Evolutionary conservation across 495 filamentous ascomycete species (phyloP), one percentile per base, ranked within the genome.

Genomic region (Aspergillus incahuasiensis): DNA sequence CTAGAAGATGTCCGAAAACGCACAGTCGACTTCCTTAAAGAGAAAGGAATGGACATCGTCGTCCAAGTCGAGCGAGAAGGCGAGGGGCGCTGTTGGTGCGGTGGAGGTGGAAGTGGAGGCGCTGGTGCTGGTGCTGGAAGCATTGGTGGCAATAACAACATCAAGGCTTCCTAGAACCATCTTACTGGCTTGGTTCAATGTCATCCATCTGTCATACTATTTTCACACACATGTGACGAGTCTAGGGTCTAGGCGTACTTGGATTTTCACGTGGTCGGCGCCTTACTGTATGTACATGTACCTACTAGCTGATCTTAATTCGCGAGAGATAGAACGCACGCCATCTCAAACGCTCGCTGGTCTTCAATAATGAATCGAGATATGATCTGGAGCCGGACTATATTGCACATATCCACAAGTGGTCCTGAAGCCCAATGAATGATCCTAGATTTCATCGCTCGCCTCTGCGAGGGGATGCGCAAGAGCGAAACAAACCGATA

Each of bases 11-110:
- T 92, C 38, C 79, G 88, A 38, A 80, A 86, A 52, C 75, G 89
- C 35, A 84, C 87, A 0, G 64, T 76, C 19, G 69, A 70, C 6
- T 82, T 74, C 58, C 71, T 95, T 43, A 64, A 69, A 5, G 79
- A 81, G 45, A 81, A 83, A 48, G 74, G 81, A 24, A 82, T 92
- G 64, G 84, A 91, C 61, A 82, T 87, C 45, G 82, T 90, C 48
- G 79, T 91, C 25, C 88, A 92, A 64, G 81, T 85, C 9, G 90
- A 95, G 68, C 76, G 85, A 38, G 86, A 90, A 63, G 87, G 87
- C 0, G 87, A 90, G 46, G 75, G 77, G 6, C 82, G 81, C 34
- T 95, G 90, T 64, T 95, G 90, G 90, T 95, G 90, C 69, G 82
- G 81, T 18, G 74, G 81, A 18, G 73, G 72, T 22, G 70, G 67